Evolutionary conservation across 2,329 filamentous ascomycete species (phyloP).

Genomic region (Pseudopithomyces chartarum): DNA sequence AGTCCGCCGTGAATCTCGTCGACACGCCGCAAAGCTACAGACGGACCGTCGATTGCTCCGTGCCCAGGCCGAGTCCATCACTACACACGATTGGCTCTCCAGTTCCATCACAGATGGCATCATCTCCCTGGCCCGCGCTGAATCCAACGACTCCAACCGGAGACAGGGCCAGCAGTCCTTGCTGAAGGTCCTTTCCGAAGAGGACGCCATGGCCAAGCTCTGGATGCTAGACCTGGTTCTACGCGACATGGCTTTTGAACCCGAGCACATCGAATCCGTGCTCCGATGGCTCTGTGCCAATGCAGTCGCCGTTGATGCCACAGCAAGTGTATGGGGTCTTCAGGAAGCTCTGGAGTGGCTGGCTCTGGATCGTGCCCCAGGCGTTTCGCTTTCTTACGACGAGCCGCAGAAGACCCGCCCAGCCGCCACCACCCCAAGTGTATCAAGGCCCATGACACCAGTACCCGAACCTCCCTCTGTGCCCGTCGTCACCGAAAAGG

Average conservation of each 20-base stretch:
- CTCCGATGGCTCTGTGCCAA: constrained; percentile 43
- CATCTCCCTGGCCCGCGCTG: constrained; percentile 71
- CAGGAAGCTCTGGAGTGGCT: constrained; percentile 91
- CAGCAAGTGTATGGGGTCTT: constrained; percentile 74
- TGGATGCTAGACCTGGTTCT: constrained; percentile 85
- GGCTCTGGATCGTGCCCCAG: constrained; percentile 71
- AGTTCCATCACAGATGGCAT: constrained; percentile 78
- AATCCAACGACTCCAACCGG: constrained; percentile 60
- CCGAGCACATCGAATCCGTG: constrained; percentile 35
- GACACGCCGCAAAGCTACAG: constrained; percentile 77
- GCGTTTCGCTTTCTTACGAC: constrained; percentile 69
- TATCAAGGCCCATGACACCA: constrained; percentile 23
- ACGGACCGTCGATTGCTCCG: constrained; percentile 85
- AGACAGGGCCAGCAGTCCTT: constrained; percentile 44
- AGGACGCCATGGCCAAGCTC: constrained; percentile 77
- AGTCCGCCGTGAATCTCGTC: constrained; percentile 75
- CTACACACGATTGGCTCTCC: constrained; percentile 78
- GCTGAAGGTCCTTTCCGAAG: constrained; percentile 63
- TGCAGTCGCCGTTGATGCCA: constrained; percentile 55
- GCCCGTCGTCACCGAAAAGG: not conserved
- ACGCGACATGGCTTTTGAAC: constrained; percentile 68
- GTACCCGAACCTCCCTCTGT: constrained; percentile 1
- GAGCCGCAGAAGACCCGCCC: constrained; percentile 5
- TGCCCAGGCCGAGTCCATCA: constrained; percentile 74
- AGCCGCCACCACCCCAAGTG: constrained; percentile 9